Evolutionary conservation across 176 grass and related monocot species (phyloP), one percentile per base, ranked within the genome.

Genomic region (Poa pratensis): DNA sequence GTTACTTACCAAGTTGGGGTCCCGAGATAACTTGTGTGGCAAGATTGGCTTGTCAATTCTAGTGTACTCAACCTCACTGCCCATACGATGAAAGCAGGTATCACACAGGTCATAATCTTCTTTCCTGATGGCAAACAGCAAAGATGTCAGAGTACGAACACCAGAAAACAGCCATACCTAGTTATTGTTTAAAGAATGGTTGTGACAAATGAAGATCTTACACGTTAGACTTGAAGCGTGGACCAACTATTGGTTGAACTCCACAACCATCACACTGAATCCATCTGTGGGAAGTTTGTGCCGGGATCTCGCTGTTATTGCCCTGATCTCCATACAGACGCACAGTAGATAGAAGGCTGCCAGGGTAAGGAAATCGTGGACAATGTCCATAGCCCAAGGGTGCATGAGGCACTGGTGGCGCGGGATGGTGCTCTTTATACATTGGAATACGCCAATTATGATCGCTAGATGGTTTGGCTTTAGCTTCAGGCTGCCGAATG

Each of bases 71-170:
- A 37, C 60, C 48, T 80, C 74, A 45, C 87, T 96, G 49, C 91
- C 96, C 90, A 84, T 89, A 59, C 66, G 49, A 22, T 77, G 69
- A 79, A 99, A 99, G 91, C 96, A 99, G 42, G 79, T 30, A 57
- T 81, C 80, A 86, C 96, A 99, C 68, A 99, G 84, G 86, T 96
- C 96, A 83, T 96, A 99, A 70, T 99, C 84, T 60, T 94, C 88
- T 85, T 89, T 99, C 71, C 96, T 99, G 86, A 73, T 77, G 82
- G 45, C 15, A 54, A 20, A 42, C 5, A 87, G 59, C 19, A 37
- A 59, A 70, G 18, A 83, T 48, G 16, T 86, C 37, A 87, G 46
- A 79, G 61, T 78, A 64, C 48, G 48, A 50, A 87, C 50, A 65
- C 10, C 78, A 28, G 6, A 15, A 40, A 65, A 23, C 62, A 19